A percentile compares a stretch with the other conserved stretches of the same genome.
Conservation (phyloP, 2,329 filamentous ascomycete genomes). For the Sporothrix curviconia region DNA sequence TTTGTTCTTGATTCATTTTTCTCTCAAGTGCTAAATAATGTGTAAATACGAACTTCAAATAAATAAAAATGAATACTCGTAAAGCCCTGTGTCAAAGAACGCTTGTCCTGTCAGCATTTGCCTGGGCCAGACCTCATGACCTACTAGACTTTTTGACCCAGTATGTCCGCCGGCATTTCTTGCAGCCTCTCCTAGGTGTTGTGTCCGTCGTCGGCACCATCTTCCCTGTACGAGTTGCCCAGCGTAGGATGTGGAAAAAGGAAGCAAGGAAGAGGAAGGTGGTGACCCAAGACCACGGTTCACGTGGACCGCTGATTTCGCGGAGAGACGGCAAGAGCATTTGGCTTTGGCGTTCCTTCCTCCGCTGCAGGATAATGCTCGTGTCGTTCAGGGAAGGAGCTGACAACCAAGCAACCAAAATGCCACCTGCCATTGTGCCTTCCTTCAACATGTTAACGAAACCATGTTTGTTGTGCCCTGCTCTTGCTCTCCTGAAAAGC, state of each 20-base stretch:
- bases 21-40: too few relatives aligned
- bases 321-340: not conserved
- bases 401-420: not conserved
- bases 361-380: not conserved
- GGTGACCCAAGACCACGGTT: not conserved
- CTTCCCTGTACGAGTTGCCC: not conserved
- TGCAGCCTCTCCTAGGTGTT: too few relatives aligned
- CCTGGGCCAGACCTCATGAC: too few relatives aligned
- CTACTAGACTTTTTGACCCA: too few relatives aligned
- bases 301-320: constrained; percentile 6
- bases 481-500: too few relatives aligned
- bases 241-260: not conserved
- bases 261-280: not conserved
- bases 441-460: not conserved
- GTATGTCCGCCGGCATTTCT: too few relatives aligned
- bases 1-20: too few relatives aligned
- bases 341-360: not conserved
- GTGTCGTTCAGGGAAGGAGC: not conserved
- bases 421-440: not conserved
- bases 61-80: too few relatives aligned
- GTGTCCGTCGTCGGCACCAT: constrained; percentile 10
- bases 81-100: too few relatives aligned
- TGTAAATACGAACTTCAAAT: too few relatives aligned
- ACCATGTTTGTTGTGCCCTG: not conserved
- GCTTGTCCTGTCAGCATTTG: too few relatives aligned